Base-by-base conservation (phyloP, 129 eudicot species). In the Tagetes patula region DNA sequence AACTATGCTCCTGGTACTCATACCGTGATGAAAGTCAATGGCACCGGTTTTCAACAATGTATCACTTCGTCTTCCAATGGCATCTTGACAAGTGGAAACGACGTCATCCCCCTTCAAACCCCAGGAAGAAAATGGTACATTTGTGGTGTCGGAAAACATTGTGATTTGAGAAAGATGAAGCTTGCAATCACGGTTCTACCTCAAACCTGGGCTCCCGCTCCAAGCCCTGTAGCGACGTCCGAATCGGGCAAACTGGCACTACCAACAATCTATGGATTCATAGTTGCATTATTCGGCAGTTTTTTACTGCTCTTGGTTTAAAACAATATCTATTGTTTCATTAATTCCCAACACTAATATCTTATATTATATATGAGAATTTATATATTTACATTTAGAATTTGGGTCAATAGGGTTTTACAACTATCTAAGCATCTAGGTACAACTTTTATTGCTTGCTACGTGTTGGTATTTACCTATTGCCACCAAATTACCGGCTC, bases 71-170 rank as follows among this genome's bases (percentile, higher is more conserved):
- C 65, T 0, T 32, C 67, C 5, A 67, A 48, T 4, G 79, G 68
- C n/a, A 40, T 76, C 45, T 49, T 85, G 72, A 76, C 87, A n/a
- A 80, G 79, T 36, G 90, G 90, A 42, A 59, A 41, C 11, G 90
- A 85, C 13, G 64, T 69, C 5, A 11, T 85, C 31, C 56, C 84
- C 14, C 85, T 85, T 40, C 76, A 69, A 47, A 78, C 87, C 30
- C 74, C 90, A 0, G 89, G 90, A 30, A 42, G 75, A 36, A 85
- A 85, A 73, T 85, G 90, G 90, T 85, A 82, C 71, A 85, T 85
- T 40, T 85, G 90, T 58, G 82, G 86, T 8, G 75, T 79, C 8
- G 76, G 72, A 8, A 68, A 76, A 38, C 87, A 84, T 41, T 84
- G 87, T 6, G 80, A 67, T 36, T 33, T 46, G 1, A 69, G 62